Base-by-base conservation (phyloP, 768 basidiomycete genomes). In the Kwoniella mangroviensis region DNA sequence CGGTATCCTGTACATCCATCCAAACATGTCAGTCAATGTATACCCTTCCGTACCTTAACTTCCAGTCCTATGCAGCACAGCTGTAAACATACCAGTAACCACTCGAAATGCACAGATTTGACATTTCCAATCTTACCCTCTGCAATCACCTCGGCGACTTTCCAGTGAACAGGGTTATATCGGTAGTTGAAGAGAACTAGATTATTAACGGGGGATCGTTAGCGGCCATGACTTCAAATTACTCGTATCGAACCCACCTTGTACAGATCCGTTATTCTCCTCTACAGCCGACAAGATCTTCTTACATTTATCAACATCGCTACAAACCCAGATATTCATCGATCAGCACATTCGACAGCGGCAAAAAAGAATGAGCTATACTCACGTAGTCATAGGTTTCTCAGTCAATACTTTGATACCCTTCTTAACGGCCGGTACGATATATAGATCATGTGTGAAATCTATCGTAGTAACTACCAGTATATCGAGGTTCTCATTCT, bases 341-440 rank as follows among this genome's bases (percentile, higher is more conserved):
- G n/a, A n/a, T n/a, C n/a, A n/a, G n/a, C n/a, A n/a, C n/a, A n/a
- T n/a, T n/a, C n/a, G n/a, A n/a, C n/a, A n/a, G n/a, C n/a, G n/a
- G n/a, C n/a, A n/a, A n/a, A n/a, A n/a, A n/a, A n/a, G n/a, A n/a
- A n/a, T n/a, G n/a, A n/a, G n/a, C n/a, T n/a, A n/a, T n/a, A n/a
- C 77, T 76, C 69, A 78, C 77, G 86, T 87, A 1, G 86, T 87
- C 86, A 87, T 87, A 0, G 87, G 87, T 75, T 87, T 87, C 75
- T 88, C 87, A n/a, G 87, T 86, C 63, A 88, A 72, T 7, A 87
- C 87, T 61, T 71, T 71, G 75, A 82, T 78, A 21, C 81, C 79
- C 22, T 59, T 60, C 63, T 79, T 71, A 17, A 82, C 45, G 10
- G 81, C 81, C 17, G 84, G 83, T 19, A 87, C 85, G 70, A 87